Conservation (phyloP, 306 rosid genomes). For the Cicer bijugum region DNA sequence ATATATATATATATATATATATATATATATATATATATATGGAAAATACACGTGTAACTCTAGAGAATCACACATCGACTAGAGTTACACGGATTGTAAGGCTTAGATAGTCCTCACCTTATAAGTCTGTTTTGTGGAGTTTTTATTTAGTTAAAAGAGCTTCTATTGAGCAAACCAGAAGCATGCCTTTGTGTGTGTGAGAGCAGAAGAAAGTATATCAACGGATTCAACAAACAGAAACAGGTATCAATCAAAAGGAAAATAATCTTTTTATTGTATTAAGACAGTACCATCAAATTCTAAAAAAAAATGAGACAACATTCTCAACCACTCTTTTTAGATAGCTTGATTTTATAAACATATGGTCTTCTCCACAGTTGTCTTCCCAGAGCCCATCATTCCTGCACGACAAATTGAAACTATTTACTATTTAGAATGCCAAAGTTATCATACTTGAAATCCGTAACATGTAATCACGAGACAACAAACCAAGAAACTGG, state of each 20-base stretch:
- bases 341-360: slow-evolving; percentile 30
- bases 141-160: too few relatives aligned
- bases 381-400: slow-evolving; percentile 99
- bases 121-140: too few relatives aligned
- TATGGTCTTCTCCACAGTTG: slow-evolving; percentile 72
- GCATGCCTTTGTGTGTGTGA: too few relatives aligned
- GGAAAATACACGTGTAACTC: too few relatives aligned
- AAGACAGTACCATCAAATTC: slow-evolving; percentile 30
- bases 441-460: slow-evolving; percentile 27
- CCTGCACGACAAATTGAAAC: slow-evolving; percentile 60
- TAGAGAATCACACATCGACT: too few relatives aligned
- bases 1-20: too few relatives aligned
- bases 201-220: background rate
- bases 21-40: too few relatives aligned
- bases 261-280: slow-evolving; percentile 39
- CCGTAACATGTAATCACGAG: slow-evolving; percentile 41
- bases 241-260: background rate
- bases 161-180: too few relatives aligned
- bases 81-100: too few relatives aligned
- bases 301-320: slow-evolving; percentile 31
- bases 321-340: slow-evolving; percentile 22
- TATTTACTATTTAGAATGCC: slow-evolving; percentile 43
- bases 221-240: background rate
- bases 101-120: too few relatives aligned
- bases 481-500: slow-evolving; percentile 58